Conservation (phyloP, 2,329 filamentous ascomycete genomes). For the Alternaria viburni region DNA sequence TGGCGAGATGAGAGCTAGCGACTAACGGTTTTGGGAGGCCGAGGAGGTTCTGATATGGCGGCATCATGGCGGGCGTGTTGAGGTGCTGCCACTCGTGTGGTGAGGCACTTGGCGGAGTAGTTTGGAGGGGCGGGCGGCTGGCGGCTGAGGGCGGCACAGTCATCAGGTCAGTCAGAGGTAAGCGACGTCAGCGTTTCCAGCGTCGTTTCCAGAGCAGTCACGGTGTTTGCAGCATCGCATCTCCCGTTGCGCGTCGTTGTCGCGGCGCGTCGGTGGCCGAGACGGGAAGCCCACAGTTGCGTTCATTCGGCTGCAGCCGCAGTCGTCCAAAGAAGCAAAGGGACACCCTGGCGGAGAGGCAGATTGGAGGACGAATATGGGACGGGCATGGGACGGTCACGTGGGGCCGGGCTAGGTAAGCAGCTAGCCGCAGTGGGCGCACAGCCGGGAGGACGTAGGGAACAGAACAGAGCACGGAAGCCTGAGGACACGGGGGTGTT, state of each 20-base stretch:
- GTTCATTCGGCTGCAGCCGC: conserved; percentile 9
- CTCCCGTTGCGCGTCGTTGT: background rate
- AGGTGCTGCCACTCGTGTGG: background rate
- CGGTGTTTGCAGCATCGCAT: background rate
- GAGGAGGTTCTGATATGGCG: background rate
- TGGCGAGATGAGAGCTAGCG: background rate
- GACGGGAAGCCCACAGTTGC: conserved; percentile 12
- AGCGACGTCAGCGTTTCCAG: background rate
- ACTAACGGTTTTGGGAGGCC: background rate
- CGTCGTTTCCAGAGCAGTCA: background rate
- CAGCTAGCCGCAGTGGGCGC: conserved; percentile 9
- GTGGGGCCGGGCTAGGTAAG: conserved; percentile 2
- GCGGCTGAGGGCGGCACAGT: background rate
- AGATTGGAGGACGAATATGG: background rate
- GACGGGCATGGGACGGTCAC: background rate
- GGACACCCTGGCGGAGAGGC: background rate
- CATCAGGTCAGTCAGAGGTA: background rate
- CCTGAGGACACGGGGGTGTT: background rate
- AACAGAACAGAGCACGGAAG: background rate
- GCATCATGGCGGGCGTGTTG: background rate
- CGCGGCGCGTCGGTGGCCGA: conserved; percentile 4
- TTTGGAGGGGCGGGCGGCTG: background rate
- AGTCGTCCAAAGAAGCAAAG: conserved; percentile 6
- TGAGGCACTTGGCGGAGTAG: background rate
- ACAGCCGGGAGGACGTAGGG: background rate